A percentile compares a stretch with the other conserved stretches of the same genome.
phyloP scores from a whole-genome alignment of 2,329 filamentous ascomycete genomes.

The Biscogniauxia mediterranea region DNA sequence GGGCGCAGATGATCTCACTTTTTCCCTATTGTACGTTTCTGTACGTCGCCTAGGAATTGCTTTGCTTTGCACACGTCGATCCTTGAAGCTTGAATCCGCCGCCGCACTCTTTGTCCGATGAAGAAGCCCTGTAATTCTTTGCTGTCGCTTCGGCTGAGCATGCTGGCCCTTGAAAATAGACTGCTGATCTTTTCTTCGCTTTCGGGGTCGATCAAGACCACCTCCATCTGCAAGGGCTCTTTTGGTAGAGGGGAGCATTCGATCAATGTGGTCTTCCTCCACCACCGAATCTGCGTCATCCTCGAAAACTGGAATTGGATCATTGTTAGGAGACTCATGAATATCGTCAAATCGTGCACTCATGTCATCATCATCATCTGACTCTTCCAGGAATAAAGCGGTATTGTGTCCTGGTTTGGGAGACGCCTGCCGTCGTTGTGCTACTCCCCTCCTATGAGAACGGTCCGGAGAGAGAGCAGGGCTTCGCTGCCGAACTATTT shows the following conservation, averaged over 20 bases:
- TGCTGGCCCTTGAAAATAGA: constrained; percentile 30
- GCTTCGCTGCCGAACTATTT: constrained; percentile 29
- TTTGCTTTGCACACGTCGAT: constrained; percentile 1
- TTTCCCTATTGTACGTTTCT: constrained; percentile 11
- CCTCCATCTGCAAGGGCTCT: constrained; percentile 33
- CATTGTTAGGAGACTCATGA: constrained; percentile 5
- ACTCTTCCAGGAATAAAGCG: constrained; percentile 46
- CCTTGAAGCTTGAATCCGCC: constrained; percentile 1
- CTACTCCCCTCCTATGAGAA: constrained; percentile 47
- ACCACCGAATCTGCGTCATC: constrained; percentile 41
- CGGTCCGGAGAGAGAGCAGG: constrained; percentile 38
- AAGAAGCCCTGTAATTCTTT: constrained; percentile 31
- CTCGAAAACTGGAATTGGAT: constrained; percentile 23
- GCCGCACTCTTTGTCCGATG: constrained; percentile 19
- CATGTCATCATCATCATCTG: constrained; percentile 40
- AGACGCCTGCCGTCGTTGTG: constrained; percentile 41
- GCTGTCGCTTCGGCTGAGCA: constrained; percentile 28
- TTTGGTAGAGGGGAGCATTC: constrained; percentile 47
- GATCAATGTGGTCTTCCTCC: constrained; percentile 53
- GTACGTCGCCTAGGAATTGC: constrained; percentile 5
- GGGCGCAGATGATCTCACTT: constrained; percentile 24
- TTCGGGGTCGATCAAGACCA: constrained; percentile 25
- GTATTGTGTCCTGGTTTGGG: constrained; percentile 29
- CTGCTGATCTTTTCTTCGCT: constrained; percentile 34
- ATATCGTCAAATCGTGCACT: constrained; percentile 22